Evolutionary conservation across 495 filamentous ascomycete species (phyloP), one percentile per base, ranked within the genome.

Genomic region (Penicillium tannophilum): DNA sequence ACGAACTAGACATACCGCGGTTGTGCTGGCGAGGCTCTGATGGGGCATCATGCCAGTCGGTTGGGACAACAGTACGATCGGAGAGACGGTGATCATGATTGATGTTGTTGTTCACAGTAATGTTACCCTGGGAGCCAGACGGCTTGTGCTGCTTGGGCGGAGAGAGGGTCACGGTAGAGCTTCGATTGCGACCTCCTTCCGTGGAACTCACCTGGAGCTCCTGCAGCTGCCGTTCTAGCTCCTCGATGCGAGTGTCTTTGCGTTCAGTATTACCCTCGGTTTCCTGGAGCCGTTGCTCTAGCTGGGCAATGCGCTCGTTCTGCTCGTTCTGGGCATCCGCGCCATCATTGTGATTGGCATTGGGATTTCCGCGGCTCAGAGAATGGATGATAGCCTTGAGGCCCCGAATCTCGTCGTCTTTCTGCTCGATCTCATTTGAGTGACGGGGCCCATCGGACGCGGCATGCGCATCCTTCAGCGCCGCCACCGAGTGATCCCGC

Each of bases 331-430:
- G 55, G 17, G 56, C 12, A n/a, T 62, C 52, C 5, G 39, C 45
- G 24, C 64, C 69, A 60, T 73, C 72, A 30, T 58, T 64, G 26
- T 71, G 28, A 24, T 61, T 62, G 35, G 66, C 59, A 61, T 73
- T 52, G 79, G 84, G 51, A 83, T 85, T 55, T 79, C 80, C 90
- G 46, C 89, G 78, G 67, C 91, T 96, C 33, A 98, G 76, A 10
- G 92, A 96, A 72, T 98, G 94, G 49, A 98, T 97, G 65, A 98
- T 98, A 36, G 94, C 94, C 74, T 98, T 98, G 52, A 98, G 78
- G 42, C 94, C 95, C 30, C 93, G 84, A 63, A 98, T 98, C 75
- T 98, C 94, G 61, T 98, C 95, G 62, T 98, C 95, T 65, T 93
- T 90, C 67, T 96, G 91, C 61, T 96, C 93, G 20, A 97, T 73